These are phyloP conservation scores for Sextonia rubra DNA, from an alignment of 164 flowering plant genomes.

Conservation along the genomic window DNA sequence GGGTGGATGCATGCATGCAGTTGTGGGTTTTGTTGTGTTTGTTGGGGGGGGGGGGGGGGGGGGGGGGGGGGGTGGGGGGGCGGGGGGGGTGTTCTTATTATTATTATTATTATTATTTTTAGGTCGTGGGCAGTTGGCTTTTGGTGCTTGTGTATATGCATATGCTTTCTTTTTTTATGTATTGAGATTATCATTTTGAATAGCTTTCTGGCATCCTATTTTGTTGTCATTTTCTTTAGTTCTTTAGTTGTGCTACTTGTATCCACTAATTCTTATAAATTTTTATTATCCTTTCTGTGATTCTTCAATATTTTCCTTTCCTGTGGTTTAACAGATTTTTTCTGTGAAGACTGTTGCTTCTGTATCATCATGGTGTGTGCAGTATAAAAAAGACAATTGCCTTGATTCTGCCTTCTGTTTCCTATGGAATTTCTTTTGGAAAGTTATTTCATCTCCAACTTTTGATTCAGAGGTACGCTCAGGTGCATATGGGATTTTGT, in stretches of 20 bases:
- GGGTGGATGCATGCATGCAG: no score
- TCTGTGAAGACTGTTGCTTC: conserved; percentile 57
- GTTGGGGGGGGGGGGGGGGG: no score
- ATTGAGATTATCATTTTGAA: no score
- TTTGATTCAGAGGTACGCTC: conserved; percentile 60
- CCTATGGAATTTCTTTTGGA: conserved; percentile 61
- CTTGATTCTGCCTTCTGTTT: conserved; percentile 36
- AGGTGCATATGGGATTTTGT: conserved; percentile 5
- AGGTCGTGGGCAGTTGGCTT: no score
- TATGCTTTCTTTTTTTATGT: no score
- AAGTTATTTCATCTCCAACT: conserved; percentile 42
- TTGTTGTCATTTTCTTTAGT: neutral
- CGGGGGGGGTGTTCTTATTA: no score
- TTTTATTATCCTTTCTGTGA: neutral
- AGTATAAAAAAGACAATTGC: conserved; percentile 20
- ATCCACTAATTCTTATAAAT: neutral
- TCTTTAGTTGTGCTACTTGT: neutral
- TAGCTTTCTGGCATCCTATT: no score
- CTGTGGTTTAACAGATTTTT: conserved; percentile 43
- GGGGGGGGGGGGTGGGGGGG: no score
- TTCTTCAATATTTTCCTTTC: neutral
- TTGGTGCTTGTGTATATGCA: no score
- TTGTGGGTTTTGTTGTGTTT: no score
- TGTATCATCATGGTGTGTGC: conserved; percentile 51
- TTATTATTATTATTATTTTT: no score